A percentile compares a stretch with the other conserved stretches of the same genome.
These are phyloP conservation scores for Apiotrichum montevideense DNA, from an alignment of 1,284 basidiomycete species.

Conservation along the genomic window DNA sequence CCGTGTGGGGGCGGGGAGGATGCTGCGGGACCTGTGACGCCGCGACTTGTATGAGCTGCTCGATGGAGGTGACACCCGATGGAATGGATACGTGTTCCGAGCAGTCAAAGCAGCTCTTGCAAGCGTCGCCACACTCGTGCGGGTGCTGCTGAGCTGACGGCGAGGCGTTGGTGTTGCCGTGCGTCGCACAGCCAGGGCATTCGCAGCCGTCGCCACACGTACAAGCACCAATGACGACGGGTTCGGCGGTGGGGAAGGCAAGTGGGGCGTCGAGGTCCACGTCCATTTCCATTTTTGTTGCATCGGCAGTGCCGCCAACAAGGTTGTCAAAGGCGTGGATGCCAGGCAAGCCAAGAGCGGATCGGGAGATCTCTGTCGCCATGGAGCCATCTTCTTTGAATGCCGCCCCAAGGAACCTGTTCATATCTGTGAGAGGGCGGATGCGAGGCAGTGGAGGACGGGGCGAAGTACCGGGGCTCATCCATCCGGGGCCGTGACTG, in stretches of 20 bases:
- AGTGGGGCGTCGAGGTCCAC: constrained; percentile 30
- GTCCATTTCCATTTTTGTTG: constrained; percentile 30
- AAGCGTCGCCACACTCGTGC: constrained; percentile 33
- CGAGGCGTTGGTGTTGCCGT: constrained; percentile 22
- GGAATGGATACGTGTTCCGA: constrained; percentile 39
- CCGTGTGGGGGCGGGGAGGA: constrained; percentile 10
- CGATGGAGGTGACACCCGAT: constrained; percentile 41
- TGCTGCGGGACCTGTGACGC: constrained; percentile 38
- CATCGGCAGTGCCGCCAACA: constrained; percentile 23
- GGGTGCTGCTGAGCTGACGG: constrained; percentile 12
- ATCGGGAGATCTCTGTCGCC: constrained; percentile 32
- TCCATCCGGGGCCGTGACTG: background rate
- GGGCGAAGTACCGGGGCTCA: constrained; percentile 2
- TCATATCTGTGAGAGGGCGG: constrained; percentile 38
- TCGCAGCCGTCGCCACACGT: constrained; percentile 46
- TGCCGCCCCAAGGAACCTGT: constrained; percentile 34
- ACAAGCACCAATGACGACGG: constrained; percentile 43
- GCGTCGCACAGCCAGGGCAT: constrained; percentile 45
- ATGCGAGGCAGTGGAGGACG: constrained; percentile 15
- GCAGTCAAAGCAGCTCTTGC: constrained; percentile 42
- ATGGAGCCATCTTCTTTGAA: constrained; percentile 37
- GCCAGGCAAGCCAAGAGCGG: constrained; percentile 38
- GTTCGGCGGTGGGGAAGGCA: constrained; percentile 39
- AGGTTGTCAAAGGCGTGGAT: constrained; percentile 36
- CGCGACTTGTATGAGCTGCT: constrained; percentile 42